phyloP scores from a whole-genome alignment of 305 asterid genomes.

The Fraxinus platypoda region DNA sequence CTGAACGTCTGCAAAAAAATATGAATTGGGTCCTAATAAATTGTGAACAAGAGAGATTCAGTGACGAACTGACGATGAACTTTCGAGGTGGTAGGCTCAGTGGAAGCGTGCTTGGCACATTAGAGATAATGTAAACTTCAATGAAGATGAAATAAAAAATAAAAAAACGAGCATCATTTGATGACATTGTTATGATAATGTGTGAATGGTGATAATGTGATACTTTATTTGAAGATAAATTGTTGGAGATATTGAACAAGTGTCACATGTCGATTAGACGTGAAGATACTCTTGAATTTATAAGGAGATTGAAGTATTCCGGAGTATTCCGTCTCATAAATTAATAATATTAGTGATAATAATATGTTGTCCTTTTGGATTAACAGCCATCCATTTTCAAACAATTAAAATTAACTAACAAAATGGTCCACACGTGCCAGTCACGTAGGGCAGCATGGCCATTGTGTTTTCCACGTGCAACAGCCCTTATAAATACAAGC shows the following conservation, averaged over 20 bases:
- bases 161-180: not conserved
- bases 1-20: too few species aligned
- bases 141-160: too few species aligned
- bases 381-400: not conserved
- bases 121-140: too few species aligned
- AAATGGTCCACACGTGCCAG: conserved; percentile 15
- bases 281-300: not conserved
- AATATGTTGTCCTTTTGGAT: not conserved
- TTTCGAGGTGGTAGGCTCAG: too few species aligned
- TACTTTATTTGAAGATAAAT: not conserved
- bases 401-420: not conserved
- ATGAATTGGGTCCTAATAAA: too few species aligned
- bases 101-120: too few species aligned
- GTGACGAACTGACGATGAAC: too few species aligned
- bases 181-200: not conserved
- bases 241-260: not conserved
- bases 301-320: not conserved
- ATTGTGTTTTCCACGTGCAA: conserved; percentile 1
- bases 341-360: too few species aligned
- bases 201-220: not conserved
- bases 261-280: not conserved
- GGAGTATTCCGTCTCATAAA: too few species aligned
- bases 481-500: conserved; percentile 5
- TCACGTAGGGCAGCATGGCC: not conserved
- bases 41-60: too few species aligned